Conservation (phyloP, 2,329 filamentous ascomycete species). For the Erysiphe pulchra region DNA sequence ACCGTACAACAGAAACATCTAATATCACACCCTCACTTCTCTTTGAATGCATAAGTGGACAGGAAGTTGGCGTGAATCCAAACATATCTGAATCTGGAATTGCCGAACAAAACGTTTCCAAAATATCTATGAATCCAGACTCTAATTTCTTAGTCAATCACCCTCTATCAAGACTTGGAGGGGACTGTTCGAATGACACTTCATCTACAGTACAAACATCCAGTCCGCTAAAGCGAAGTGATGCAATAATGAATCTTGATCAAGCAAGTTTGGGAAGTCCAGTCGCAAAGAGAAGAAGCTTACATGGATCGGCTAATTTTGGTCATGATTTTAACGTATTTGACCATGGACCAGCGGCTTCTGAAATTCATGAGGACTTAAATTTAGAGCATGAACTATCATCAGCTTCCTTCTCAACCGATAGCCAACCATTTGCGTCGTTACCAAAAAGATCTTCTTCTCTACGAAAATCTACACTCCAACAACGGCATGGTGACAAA, state of each 20-base stretch:
- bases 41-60: conserved; percentile 14
- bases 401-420: conserved; percentile 10
- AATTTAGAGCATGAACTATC: conserved; percentile 28
- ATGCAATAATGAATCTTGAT: conserved; percentile 72
- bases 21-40: conserved; percentile 26
- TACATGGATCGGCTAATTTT: conserved; percentile 49
- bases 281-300: conserved; percentile 69
- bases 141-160: conserved; percentile 23
- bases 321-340: conserved; percentile 47
- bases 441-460: conserved; percentile 49
- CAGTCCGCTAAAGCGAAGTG: conserved; percentile 77
- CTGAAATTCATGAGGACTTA: conserved; percentile 26
- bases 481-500: conserved; percentile 53
- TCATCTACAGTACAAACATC: conserved; percentile 30
- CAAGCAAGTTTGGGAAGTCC: conserved; percentile 57
- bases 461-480: conserved; percentile 62
- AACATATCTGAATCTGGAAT: conserved; percentile 20
- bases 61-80: conserved; percentile 18
- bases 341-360: conserved; percentile 27
- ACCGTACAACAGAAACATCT: conserved; percentile 36
- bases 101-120: conserved; percentile 16
- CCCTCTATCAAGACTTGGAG: conserved; percentile 21
- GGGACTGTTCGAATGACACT: conserved; percentile 18
- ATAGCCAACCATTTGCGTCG: conserved; percentile 15
- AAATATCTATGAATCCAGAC: conserved; percentile 21